Base-by-base conservation (phyloP, 2,329 filamentous ascomycete genomes). In the Colletotrichum lini region DNA sequence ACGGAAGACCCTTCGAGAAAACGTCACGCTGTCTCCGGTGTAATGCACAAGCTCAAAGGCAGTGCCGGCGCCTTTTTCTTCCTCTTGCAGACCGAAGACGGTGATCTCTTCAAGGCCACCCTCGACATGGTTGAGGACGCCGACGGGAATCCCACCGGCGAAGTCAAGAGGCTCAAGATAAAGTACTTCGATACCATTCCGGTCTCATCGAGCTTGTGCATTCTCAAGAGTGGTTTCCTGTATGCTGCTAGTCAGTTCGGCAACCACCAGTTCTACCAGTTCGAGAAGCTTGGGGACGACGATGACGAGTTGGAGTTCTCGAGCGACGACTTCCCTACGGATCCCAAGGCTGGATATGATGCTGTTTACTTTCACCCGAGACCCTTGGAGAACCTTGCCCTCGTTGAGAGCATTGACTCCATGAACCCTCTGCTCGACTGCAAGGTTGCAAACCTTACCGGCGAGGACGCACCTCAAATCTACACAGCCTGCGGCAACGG, bases 181-280 rank as follows among this genome's bases (percentile, higher is more conserved):
- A 98, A 98, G 80, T 99, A 98, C 81, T 99, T 98, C 77, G 96
- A 99, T 77, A 99, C 96, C 0, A 93, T 98, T 4, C 96, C 97
- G 0, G 87, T 97, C 47, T 94, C 95, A 0, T 92, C 93, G 0
- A 97, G 90, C 78, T 88, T 99, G 54, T 94, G 95, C 80, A 98
- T 99, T 75, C 83, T 99, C 75, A 98, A 98, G 83, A 98, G 95
- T 74, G 97, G 96, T 38, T 99, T 98, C 79, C 88, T 99, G 13
- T 99, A 96, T 78, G 93, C 96, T 64, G 94, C 95, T 9, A 94
- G 94, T 77, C 96, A 99, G 81, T 95, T 93, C 74, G 96, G 97
- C 40, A 96, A 98, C 79, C 94, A 97, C 79, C 91, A 95, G 72
- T 95, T 99, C 76, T 99, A 98, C 81, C 96, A 98, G 79, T 97